Conservation (phyloP, 129 eudicot species). For the Chrysanthemum makinoi region DNA sequence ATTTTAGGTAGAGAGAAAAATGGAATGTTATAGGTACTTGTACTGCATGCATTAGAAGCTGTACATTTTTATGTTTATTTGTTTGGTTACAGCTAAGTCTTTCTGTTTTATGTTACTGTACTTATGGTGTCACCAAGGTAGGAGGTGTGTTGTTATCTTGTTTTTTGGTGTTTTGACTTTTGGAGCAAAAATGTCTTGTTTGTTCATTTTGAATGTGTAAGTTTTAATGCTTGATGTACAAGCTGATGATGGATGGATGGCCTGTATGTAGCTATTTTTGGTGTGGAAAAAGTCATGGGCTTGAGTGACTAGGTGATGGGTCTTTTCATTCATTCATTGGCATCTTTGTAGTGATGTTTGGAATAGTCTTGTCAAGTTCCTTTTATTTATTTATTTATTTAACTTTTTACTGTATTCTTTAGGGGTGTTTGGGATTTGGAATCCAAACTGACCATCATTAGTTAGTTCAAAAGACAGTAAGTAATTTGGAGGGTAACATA, state of each 20-base stretch:
- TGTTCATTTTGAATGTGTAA: neutral
- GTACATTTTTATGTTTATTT: constrained; percentile 6
- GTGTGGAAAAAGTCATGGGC: constrained; percentile 8
- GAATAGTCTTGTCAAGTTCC: constrained; percentile 36
- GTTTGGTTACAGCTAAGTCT: neutral
- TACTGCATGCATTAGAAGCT: constrained; percentile 15
- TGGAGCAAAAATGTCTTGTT: neutral
- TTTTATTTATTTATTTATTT: too few species aligned
- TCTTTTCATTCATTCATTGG: constrained; percentile 40
- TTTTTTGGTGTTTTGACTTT: constrained; percentile 3
- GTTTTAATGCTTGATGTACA: constrained; percentile 12
- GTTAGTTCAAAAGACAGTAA: too few species aligned
- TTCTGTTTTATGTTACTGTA: constrained; percentile 4
- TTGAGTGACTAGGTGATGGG: constrained; percentile 18
- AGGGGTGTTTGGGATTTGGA: constrained; percentile 10
- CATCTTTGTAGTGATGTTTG: constrained; percentile 26
- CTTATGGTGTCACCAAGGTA: constrained; percentile 15
- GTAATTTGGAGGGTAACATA: too few species aligned
- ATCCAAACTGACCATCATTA: too few species aligned
- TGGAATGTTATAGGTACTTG: constrained; percentile 19
- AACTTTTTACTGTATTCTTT: neutral
- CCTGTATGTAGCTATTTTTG: constrained; percentile 20
- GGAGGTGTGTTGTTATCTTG: neutral
- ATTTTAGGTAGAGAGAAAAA: constrained; percentile 22
- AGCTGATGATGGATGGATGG: neutral